Conservation (phyloP, 345 rosid genomes). For the Ceriops zippeliana region DNA sequence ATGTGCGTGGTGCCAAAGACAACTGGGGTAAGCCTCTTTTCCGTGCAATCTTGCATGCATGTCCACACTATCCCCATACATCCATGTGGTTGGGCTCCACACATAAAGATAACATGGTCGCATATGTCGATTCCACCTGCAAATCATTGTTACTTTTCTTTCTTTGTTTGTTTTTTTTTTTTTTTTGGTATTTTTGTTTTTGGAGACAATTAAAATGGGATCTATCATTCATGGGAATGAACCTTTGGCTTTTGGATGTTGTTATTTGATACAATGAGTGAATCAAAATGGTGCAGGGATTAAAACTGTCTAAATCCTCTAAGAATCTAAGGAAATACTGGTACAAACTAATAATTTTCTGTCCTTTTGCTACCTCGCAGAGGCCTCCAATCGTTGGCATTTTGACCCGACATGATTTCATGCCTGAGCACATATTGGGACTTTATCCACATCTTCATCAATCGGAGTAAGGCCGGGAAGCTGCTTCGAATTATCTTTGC, state of each 20-base stretch:
- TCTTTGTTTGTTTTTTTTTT: no score
- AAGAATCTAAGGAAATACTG: not conserved
- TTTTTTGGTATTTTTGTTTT: no score
- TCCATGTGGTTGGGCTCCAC: not conserved
- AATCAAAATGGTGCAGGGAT: no score
- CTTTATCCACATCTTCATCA: constrained; percentile 58
- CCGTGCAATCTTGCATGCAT: not conserved
- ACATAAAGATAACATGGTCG: no score
- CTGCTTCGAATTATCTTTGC: not conserved
- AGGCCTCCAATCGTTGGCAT: constrained; percentile 91
- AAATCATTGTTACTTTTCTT: no score
- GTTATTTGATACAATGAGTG: no score
- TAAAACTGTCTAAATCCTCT: not conserved
- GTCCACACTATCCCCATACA: not conserved
- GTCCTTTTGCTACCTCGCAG: constrained; percentile 33
- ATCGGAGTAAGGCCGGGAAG: constrained; percentile 8
- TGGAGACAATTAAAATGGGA: no score
- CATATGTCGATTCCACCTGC: no score
- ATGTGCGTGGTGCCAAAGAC: constrained; percentile 84
- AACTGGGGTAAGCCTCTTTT: constrained; percentile 54
- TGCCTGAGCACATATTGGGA: constrained; percentile 79
- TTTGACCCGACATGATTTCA: constrained; percentile 87
- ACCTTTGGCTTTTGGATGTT: no score
- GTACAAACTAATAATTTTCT: no score
- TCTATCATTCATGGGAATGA: no score